These are phyloP conservation scores for Nannochloris sp. DNA, from an alignment of 139 green algal species.

Conservation along the genomic window DNA sequence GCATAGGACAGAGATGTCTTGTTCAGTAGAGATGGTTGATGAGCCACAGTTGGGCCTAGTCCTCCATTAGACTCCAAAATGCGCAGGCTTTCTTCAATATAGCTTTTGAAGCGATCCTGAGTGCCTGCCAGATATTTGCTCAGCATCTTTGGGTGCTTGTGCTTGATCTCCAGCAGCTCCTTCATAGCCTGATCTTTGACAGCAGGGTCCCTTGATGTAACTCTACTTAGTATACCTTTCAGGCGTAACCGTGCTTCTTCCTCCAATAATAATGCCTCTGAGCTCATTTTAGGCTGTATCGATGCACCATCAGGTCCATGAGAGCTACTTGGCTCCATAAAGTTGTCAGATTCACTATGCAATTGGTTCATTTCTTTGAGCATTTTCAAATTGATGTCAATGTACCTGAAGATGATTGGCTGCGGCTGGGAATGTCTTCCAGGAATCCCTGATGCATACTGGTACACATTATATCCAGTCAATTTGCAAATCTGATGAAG, in stretches of 20 bases:
- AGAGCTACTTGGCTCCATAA: neutral
- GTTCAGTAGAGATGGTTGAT: neutral
- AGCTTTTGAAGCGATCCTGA: slow-evolving; percentile 25
- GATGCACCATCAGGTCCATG: neutral
- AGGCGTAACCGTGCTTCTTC: neutral
- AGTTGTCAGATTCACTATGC: neutral
- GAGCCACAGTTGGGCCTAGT: neutral
- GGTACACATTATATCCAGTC: slow-evolving; percentile 50
- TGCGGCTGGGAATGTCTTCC: slow-evolving; percentile 29
- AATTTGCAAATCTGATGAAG: slow-evolving; percentile 85
- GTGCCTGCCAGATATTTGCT: slow-evolving; percentile 20
- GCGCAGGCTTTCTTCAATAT: slow-evolving; percentile 18
- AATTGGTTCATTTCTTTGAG: slow-evolving; percentile 24
- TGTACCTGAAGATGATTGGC: slow-evolving; percentile 86
- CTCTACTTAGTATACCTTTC: neutral
- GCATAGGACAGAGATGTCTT: slow-evolving; percentile 1
- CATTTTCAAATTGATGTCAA: slow-evolving; percentile 83
- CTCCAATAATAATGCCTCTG: neutral
- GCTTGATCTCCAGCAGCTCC: slow-evolving; percentile 19
- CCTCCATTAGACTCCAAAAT: slow-evolving; percentile 7
- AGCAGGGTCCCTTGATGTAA: neutral
- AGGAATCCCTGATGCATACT: slow-evolving; percentile 30
- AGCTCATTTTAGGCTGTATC: neutral
- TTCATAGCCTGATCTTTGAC: slow-evolving; percentile 11
- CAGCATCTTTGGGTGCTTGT: slow-evolving; percentile 18